phyloP scores from a whole-genome alignment of 2,329 filamentous ascomycete genomes.

The Pyrenophora graminea region DNA sequence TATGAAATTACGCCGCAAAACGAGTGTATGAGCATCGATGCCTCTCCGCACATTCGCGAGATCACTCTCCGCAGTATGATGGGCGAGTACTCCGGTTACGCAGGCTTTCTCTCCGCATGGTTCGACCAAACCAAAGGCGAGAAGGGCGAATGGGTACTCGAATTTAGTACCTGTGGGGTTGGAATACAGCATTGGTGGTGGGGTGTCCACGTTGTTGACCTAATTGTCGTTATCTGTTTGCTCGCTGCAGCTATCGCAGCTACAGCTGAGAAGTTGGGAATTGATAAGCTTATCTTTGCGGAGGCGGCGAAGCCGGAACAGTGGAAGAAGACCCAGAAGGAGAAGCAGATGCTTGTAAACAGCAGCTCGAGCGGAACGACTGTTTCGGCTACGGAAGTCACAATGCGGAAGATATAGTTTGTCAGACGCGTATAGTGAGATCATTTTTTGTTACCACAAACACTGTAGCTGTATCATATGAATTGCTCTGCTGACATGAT shows the following conservation, averaged over 20 bases:
- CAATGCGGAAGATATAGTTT: slow-evolving; percentile 2
- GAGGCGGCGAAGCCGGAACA: background rate
- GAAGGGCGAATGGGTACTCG: slow-evolving; percentile 83
- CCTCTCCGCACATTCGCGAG: slow-evolving; percentile 71
- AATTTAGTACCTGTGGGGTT: slow-evolving; percentile 76
- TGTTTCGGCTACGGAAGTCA: slow-evolving; percentile 1
- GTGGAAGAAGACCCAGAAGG: background rate
- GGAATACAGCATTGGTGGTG: slow-evolving; percentile 95
- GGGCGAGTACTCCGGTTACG: slow-evolving; percentile 93
- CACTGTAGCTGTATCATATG: too few relatives aligned
- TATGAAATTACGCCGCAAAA: slow-evolving; percentile 43
- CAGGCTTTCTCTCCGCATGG: slow-evolving; percentile 86
- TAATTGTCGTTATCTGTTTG: slow-evolving; percentile 6
- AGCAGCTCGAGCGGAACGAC: background rate
- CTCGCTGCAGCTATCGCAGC: background rate
- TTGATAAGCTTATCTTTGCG: background rate
- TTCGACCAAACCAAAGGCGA: slow-evolving; percentile 71
- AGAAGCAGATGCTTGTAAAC: background rate
- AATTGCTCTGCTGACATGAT: too few relatives aligned
- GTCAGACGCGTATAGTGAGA: background rate
- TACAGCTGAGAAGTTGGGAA: background rate
- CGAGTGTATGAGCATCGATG: slow-evolving; percentile 20
- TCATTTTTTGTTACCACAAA: too few relatives aligned
- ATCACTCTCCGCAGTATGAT: slow-evolving; percentile 98
- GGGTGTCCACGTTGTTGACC: slow-evolving; percentile 67